Evolutionary conservation across 257 asterid species (phyloP).

Genomic region (Capsicum rhomboideum): DNA sequence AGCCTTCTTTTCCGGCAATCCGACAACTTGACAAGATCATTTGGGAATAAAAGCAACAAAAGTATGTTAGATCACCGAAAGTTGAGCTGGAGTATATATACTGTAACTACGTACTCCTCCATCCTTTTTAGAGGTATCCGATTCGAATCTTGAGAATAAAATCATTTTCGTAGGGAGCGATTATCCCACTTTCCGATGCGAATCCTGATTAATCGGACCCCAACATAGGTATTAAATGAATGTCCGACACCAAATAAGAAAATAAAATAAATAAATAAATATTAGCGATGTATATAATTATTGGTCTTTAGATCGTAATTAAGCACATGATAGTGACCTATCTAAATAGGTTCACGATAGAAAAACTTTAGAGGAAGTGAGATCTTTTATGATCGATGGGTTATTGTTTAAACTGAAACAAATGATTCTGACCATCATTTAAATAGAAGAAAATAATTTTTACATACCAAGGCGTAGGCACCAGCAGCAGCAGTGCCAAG

Average conservation of each 20-base stretch:
- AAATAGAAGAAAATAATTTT: neutral
- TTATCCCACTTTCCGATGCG: too few relatives aligned
- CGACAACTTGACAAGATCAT: too few relatives aligned
- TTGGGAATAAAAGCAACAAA: too few relatives aligned
- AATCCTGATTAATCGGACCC: too few relatives aligned
- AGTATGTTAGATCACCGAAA: neutral
- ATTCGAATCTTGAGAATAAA: too few relatives aligned
- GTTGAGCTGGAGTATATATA: neutral
- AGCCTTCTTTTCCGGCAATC: too few relatives aligned
- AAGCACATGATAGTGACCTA: neutral
- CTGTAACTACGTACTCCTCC: too few relatives aligned
- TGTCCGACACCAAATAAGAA: too few relatives aligned
- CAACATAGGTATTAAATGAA: neutral
- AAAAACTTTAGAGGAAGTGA: neutral
- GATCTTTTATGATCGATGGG: neutral
- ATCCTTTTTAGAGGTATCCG: too few relatives aligned
- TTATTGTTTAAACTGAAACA: too few relatives aligned
- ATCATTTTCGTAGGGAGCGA: too few relatives aligned
- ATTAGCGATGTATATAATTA: neutral
- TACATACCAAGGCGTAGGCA: slow-evolving; percentile 18
- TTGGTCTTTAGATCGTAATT: neutral
- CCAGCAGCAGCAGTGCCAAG: slow-evolving; percentile 3
- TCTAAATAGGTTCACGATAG: neutral
- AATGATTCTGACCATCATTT: neutral
- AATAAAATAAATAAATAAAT: too few relatives aligned